Evolutionary conservation across 108 stramenopile species (phyloP), one percentile per base, ranked within the genome.

Genomic region (Skeletonema potamos): DNA sequence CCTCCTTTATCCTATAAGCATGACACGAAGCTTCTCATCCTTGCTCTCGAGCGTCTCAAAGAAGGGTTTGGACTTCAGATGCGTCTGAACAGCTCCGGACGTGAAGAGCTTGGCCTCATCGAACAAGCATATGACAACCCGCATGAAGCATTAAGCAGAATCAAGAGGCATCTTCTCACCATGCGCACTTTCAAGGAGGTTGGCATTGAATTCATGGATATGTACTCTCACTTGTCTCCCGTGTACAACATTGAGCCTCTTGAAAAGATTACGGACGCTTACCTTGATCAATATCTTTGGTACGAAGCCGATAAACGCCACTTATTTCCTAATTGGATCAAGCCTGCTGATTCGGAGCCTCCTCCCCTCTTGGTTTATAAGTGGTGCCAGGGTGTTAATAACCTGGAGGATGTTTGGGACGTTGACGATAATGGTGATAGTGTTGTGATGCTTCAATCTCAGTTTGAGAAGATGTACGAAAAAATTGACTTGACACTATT

Each of bases 91-190:
- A 95, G 95, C 68, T 85, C 86, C 2, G 96, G 96, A 62, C 83
- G 99, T 28, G 98, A 99, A 83, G 98, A 99, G 70, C 90, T 99
- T 18, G 98, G 97, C 34, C 86, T 99, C 11, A 96, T 99, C 64
- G 99, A 99, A 85, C 96, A 96, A 79, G 98, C 98, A 20, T 99
- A 99, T 69, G 99, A 99, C 84, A 99, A 99, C 81, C 99, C 99
- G 7, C 99, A 98, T 82, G 99, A 98, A 76, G 97, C 99, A 6
- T 85, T 99, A 28, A 94, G 96, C 44, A 94, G 97, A 30, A 98
- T 99, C 91, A 99, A 99, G 81, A 83, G 99, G 7, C 97, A 98
- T 83, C 84, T 99, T 30, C 92, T 99, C 9, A 99, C 97, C 27
- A 97, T 98, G 84, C 84, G 97, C 27, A 96, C 98, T 29, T 99